These are phyloP conservation scores for Saccharomycopsis sp. DNA, from an alignment of 805 yeast species.

Conservation along the genomic window DNA sequence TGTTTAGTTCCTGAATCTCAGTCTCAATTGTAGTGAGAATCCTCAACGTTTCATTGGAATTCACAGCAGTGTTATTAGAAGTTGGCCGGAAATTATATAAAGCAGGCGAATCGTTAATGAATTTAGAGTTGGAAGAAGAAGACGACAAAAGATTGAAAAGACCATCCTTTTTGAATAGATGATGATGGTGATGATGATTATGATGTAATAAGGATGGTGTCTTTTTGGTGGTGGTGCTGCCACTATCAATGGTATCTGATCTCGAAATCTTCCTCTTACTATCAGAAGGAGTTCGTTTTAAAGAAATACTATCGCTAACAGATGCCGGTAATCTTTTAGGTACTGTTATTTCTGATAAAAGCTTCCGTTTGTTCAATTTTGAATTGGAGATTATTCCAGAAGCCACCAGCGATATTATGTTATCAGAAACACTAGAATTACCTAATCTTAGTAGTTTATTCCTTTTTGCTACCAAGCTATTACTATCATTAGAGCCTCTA, in stretches of 20 bases:
- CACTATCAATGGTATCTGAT: neutral
- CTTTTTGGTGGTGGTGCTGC: neutral
- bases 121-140: constrained; percentile 30
- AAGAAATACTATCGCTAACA: neutral
- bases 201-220: constrained; percentile 10
- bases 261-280: constrained; percentile 8
- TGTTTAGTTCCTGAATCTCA: constrained; percentile 6
- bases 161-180: constrained; percentile 11
- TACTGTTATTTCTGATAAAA: neutral
- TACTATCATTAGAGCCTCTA: neutral
- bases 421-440: neutral
- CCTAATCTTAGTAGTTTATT: neutral
- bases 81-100: constrained; percentile 31
- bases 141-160: constrained; percentile 25
- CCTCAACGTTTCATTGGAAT: constrained; percentile 24
- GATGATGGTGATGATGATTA: constrained; percentile 20
- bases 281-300: constrained; percentile 10
- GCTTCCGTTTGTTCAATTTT: neutral
- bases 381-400: neutral
- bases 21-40: constrained; percentile 11
- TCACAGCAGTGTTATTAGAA: constrained; percentile 10
- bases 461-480: neutral
- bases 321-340: neutral
- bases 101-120: constrained; percentile 25
- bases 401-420: neutral